phyloP scores from a whole-genome alignment of 106 monocot genomes.

The Platanthera guangdongensis region DNA sequence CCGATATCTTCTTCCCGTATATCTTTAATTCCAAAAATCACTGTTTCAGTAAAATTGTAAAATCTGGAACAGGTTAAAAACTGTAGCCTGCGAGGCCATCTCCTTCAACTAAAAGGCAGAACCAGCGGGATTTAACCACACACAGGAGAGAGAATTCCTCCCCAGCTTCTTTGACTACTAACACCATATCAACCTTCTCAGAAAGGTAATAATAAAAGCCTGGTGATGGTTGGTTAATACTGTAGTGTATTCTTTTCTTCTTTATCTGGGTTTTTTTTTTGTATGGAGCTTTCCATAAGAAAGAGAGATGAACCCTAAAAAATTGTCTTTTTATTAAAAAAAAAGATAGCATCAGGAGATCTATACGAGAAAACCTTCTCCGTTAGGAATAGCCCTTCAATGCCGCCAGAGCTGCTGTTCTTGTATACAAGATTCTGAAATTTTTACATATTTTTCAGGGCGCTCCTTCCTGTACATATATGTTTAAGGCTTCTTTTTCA shows the following conservation, averaged over 20 bases:
- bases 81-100: constrained; percentile 36
- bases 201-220: constrained; percentile 6
- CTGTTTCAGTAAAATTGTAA: background rate
- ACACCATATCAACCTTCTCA: background rate
- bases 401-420: background rate
- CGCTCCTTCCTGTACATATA: background rate
- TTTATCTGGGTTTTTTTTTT: background rate
- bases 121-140: background rate
- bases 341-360: no score
- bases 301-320: background rate
- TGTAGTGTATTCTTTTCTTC: background rate
- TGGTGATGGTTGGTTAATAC: background rate
- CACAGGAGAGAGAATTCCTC: background rate
- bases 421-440: background rate
- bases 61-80: constrained; percentile 38
- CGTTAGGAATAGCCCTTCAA: background rate
- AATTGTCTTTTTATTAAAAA: background rate
- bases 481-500: background rate
- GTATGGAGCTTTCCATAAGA: background rate
- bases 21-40: constrained; percentile 2
- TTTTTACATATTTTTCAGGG: background rate
- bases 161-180: background rate
- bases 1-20: background rate
- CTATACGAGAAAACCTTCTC: background rate
- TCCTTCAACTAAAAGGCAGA: constrained; percentile 22